These are phyloP conservation scores for Thelonectria discophora DNA, from an alignment of 2,329 filamentous ascomycete genomes.

Conservation along the genomic window DNA sequence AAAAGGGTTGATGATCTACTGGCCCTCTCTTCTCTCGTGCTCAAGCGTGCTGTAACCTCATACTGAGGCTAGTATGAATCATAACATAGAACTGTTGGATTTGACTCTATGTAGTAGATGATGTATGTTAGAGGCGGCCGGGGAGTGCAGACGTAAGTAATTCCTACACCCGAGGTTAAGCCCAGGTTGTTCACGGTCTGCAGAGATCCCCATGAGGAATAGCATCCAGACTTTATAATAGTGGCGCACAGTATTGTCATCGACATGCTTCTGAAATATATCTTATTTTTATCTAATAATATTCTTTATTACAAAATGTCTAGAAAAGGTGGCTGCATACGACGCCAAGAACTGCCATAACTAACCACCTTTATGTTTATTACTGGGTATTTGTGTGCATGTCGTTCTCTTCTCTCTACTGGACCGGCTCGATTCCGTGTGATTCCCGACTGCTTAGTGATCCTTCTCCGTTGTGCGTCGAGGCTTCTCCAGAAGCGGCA, in stretches of 20 bases:
- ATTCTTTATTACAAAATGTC: background rate
- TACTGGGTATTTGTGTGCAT: background rate
- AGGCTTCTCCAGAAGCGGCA: slow-evolving; percentile 2
- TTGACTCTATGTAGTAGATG: background rate
- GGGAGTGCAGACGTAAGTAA: background rate
- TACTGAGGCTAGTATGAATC: background rate
- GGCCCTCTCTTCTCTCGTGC: background rate
- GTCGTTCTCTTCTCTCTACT: background rate
- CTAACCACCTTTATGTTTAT: background rate
- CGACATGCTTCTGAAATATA: background rate
- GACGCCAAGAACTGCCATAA: no score
- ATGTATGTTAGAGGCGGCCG: background rate
- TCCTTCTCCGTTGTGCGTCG: slow-evolving; percentile 8
- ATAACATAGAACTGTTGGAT: background rate
- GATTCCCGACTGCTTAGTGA: slow-evolving; percentile 19
- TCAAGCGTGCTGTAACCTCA: background rate
- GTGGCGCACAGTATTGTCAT: background rate
- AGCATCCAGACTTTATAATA: background rate
- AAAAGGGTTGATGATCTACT: background rate
- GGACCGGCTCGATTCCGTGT: slow-evolving; percentile 14
- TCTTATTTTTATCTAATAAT: background rate
- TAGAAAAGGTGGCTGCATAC: background rate
- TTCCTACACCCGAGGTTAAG: no score
- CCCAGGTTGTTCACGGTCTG: no score
- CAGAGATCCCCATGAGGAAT: no score